Base-by-base conservation (phyloP, 1,284 basidiomycete genomes). In the Pyrrhoderma lamaoense region DNA sequence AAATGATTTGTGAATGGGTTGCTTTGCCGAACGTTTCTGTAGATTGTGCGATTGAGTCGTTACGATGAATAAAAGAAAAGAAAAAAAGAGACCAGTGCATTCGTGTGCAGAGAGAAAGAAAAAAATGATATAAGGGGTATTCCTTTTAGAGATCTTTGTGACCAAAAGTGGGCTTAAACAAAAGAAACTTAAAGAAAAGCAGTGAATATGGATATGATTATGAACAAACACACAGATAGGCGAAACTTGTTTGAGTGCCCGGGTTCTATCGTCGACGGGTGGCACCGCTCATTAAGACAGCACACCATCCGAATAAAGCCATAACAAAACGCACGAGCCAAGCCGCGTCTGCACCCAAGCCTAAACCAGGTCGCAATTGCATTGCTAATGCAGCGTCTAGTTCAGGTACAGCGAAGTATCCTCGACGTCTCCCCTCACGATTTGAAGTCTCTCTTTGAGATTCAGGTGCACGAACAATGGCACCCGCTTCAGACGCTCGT, bases 241-340 rank as follows among this genome's bases (percentile, higher is more conserved):
- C n/a, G n/a, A n/a, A n/a, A n/a, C n/a, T n/a, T n/a, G n/a, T n/a
- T n/a, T n/a, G n/a, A n/a, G n/a, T n/a, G n/a, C n/a, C n/a, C n/a
- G n/a, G n/a, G n/a, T n/a, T n/a, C n/a, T 13, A 18, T 40, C 42
- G 42, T 42, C 35, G 23, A 42, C 8, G 25, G 4, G 25, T 45
- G n/a, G 45, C 49, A 49, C 39, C 47, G 8, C 67, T 65, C 11
- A 71, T 59, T 19, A 71, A 56, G 38, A 82, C 70, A 25, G 77
- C 73, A 59, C 88, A 73, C 85, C 85, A 88, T 11, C 85, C 85
- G 63, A 85, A 87, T 64, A 86, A 74, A 21, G 80, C 72, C 81
- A 88, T 85, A 64, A 88, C 63, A 63, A 86, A 86, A 51, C 82
- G 68, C 44, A 87, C 81, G 69, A 86, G 74, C 84, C 84, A 88